Base-by-base conservation (phyloP, 805 yeast genomes). In the Zygosaccharomyces siamensis region DNA sequence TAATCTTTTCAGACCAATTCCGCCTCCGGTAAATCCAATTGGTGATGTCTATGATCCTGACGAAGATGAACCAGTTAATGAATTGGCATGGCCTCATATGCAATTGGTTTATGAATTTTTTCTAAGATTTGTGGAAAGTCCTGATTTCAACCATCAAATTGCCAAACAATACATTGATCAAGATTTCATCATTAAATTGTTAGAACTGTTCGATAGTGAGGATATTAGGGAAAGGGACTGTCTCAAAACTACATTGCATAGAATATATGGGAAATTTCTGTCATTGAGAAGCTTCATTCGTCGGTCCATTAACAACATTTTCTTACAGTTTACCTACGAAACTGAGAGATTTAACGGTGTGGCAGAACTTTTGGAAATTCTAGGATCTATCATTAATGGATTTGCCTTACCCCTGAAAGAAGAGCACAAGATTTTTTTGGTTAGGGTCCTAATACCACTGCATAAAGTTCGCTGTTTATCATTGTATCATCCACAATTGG, bases 71-170 rank as follows among this genome's bases (percentile, higher is more conserved):
- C 98, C 98, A 2, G 95, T 93, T 33, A 81, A 83, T 59, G 98
- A 93, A 66, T 80, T 92, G 54, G 90, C 97, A 7, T 93, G 99
- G 99, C 96, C 98, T 10, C 99, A 93, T 67, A 93, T 93, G 98
- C 95, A 89, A 69, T 79, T 89, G 38, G 95, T 90, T 28, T 93
- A 93, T 71, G 98, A 93, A 68, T 89, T 93, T 61, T 92, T 93
- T 65, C 72, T 93, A 51, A 75, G 96, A 61, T 92, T 93, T 69
- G 84, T 93, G 46, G 98, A 93, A 70, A 83, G 92, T 55, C 95
- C 96, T 2, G 97, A 90, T 69, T 92, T 93, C 68, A 87, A 88
- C 63, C 96, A 90, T 64, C 89, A 89, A 46, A 74, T 86, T 42
- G 99, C 99, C 27, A 90, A 90, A 68, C 93, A 87, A 61, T 90